Base-by-base conservation (phyloP, 1,139 yeast genomes). In the Debaryomyces fabryi region DNA sequence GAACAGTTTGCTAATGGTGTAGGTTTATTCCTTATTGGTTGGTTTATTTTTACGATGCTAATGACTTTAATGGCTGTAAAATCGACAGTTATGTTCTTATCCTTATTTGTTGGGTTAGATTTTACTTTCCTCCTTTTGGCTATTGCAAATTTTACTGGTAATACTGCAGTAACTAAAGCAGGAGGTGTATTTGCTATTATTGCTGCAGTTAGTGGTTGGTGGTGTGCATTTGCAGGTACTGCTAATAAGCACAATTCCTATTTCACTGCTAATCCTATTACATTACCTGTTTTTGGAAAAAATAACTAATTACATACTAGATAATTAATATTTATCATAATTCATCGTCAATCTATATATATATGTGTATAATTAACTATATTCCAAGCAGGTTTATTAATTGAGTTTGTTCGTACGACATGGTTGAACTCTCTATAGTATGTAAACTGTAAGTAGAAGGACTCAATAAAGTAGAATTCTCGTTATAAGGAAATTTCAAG, bases 161-260 rank as follows among this genome's bases (percentile, higher is more conserved):
- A 59, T 29, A 50, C 58, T 16, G 57, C 61, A 23, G 49, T 64
- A 47, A 71, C 74, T 45, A 79, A 72, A 57, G 92, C 89, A 10
- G 96, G 85, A 27, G 95, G 95, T 55, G 82, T 82, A 36, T 64
- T 85, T 47, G 96, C 95, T 20, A 64, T 88, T 12, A 65, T 87
- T 24, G 81, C 89, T 15, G 85, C 93, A 0, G 75, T 83, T 53
- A 64, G 81, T 48, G 91, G 91, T 3, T 87, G 88, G 87, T 87
- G 86, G 62, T 85, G 85, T 61, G 95, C 93, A 3, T 85, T 78
- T 57, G 90, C 91, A 7, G 95, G 93, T 79, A 65, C 87, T 42
- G 85, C 90, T 38, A 85, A 73, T 51, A 68, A 65, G 60, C 83
- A 78, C 63, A 88, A 84, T 68, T 71, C 86, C 10, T 86, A 85